Base-by-base conservation (phyloP, 139 green algal species). In the Coelastrella sp. region DNA sequence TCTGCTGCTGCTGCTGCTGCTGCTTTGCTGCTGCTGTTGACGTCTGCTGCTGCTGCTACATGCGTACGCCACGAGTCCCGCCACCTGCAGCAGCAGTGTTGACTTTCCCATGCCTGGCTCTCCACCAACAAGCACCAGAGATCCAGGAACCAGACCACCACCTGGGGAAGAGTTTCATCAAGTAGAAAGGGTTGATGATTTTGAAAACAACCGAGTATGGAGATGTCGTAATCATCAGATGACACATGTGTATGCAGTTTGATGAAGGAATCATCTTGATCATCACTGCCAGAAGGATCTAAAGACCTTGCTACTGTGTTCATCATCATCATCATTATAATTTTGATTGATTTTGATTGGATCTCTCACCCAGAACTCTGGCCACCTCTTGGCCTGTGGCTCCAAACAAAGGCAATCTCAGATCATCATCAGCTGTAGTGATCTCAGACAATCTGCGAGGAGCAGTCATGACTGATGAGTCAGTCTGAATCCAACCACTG, bases 61-160 rank as follows among this genome's bases (percentile, higher is more conserved):
- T 32, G 60, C 34, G 30, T 72, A 57, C 17, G 82, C 87, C 11
- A 87, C 45, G 7, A 90, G 77, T 25, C 40, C 87, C 11, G 83
- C 83, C 41, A 98, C 88, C 91, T 99, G 96, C 60, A 99, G 91
- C 79, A 98, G 91, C 43, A 99, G 89, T 7, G 97, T 99, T 71
- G 87, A 95, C 85, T 99, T 99, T 83, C 97, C 97, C n/a, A 99
- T 94, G 2, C 97, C 97, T 23, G 97, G 97, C 41, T 99, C 97
- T 0, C 97, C 97, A 0, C 96, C 97, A 8, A 99, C 89, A 0
- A 99, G 90, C 43, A 97, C 93, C 41, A 99, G 83, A 13, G 89
- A 92, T 9, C 97, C 97, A 0, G 94, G 93, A 41, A 99, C 94
- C 38, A 99, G 84, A 5, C 97, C 97, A 25, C 97, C 97, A 48